Base-by-base conservation (phyloP, 148 eudicot genomes). In the Vaccinium vitisidaea region DNA sequence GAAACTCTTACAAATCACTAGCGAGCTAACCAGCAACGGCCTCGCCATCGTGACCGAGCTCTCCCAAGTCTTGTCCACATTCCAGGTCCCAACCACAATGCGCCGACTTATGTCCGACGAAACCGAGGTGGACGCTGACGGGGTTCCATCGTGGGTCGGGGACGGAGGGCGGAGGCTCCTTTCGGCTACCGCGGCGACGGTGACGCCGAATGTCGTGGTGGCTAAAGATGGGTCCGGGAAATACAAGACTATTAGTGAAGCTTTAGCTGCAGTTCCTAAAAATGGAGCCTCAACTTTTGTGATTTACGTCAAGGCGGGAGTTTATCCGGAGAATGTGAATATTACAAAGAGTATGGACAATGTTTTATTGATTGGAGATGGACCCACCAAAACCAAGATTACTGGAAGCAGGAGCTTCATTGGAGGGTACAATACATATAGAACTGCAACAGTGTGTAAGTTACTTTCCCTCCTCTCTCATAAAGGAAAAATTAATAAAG, bases 221-320 rank as follows among this genome's bases (percentile, higher is more conserved):
- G 94, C 98, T 0, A 79, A 88, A 61, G 95, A 94, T 69, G 98
- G 98, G 0, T 88, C 90, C 1, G 95, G 98, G 2, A 84, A 92
- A 43, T 94, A 65, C 82, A 91, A 84, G 83, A 92, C 94, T 0
- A 84, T 95, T 7, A 19, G 7, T 0, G 97, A 88, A 36, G 98
- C 97, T 0, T 25, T 95, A 2, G 82, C 75, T 6, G 83, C 82
- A 0, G 88, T 84, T 8, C 98, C 97, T 0, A 46, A 46, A 56
- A 49, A 63, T 0, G 85, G 74, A 39, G 65, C n/a, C 0, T 7
- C 67, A 5, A 74, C 91, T 0, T 92, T 89, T 58, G 88, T 92
- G 25, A 91, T 93, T 4, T 74, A 86, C 48, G 59, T 93, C 39
- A 91, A 90, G 89, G 88, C 84, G 1, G 95, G 93, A 7, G 67